Evolutionary conservation across 495 filamentous ascomycete genomes (phyloP).

Genomic region (Penicillium roqueforti): DNA sequence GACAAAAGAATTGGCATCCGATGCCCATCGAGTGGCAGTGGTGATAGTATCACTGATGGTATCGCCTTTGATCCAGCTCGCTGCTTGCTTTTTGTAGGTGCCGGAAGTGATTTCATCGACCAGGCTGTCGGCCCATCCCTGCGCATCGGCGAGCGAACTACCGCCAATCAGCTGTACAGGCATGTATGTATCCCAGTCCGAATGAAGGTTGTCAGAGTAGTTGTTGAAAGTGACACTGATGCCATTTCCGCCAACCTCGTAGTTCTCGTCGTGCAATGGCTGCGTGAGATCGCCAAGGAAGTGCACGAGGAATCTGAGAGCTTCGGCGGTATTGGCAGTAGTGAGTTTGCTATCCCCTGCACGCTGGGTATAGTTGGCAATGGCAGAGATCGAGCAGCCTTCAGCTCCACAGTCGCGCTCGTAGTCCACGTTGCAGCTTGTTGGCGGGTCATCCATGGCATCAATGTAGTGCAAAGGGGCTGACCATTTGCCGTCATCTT

Average conservation of each 20-base stretch:
- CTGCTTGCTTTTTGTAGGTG: conserved; percentile 40
- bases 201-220: conserved; percentile 55
- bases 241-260: conserved; percentile 55
- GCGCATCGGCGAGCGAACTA: conserved; percentile 27
- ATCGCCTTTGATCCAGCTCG: conserved; percentile 47
- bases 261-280: conserved; percentile 58
- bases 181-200: conserved; percentile 63
- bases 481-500: conserved; percentile 50
- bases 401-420: conserved; percentile 52
- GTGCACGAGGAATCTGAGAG: conserved; percentile 55
- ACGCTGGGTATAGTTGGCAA: conserved; percentile 52
- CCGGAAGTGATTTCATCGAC: conserved; percentile 44
- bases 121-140: conserved; percentile 33
- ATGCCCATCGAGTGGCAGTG: conserved; percentile 50
- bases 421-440: conserved; percentile 52
- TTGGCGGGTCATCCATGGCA: conserved; percentile 57
- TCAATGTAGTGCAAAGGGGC: conserved; percentile 59
- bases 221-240: conserved; percentile 55
- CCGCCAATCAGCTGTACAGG: conserved; percentile 51
- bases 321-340: conserved; percentile 19
- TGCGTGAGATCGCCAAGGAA: conserved; percentile 60
- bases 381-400: conserved; percentile 59
- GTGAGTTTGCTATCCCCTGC: conserved; percentile 20
- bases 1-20: conserved; percentile 54
- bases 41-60: conserved; percentile 32